These are phyloP conservation scores for Talaromyces sp. DNA, from an alignment of 2,329 filamentous ascomycete genomes.

Conservation along the genomic window DNA sequence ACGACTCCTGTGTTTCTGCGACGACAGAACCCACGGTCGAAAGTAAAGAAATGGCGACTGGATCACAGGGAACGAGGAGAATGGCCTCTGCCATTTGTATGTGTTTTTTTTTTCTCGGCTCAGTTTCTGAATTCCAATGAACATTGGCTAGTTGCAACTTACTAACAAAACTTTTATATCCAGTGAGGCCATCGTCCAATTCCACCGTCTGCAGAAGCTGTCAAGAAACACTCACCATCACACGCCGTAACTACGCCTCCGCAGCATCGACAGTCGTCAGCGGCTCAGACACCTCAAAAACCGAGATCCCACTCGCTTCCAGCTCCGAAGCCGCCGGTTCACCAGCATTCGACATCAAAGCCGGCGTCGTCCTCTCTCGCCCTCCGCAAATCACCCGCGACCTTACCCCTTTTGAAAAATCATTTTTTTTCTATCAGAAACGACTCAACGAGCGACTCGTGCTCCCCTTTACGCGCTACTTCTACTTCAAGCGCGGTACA, in stretches of 20 bases:
- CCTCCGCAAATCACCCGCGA: conserved; percentile 81
- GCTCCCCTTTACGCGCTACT: conserved; percentile 81
- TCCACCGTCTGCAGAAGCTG: conserved; percentile 44
- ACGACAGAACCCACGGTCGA: conserved; percentile 19
- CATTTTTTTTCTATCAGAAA: conserved; percentile 96
- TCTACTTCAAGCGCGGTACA: conserved; percentile 93
- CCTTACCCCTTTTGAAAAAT: conserved; percentile 82
- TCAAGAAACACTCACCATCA: conserved; percentile 40
- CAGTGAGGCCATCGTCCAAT: conserved; percentile 34
- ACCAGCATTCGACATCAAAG: conserved; percentile 48
- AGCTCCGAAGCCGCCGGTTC: conserved; percentile 41
- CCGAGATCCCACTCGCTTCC: conserved; percentile 34
- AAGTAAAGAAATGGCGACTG: conserved; percentile 35
- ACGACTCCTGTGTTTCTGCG: conserved; percentile 20
- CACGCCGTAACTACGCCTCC: conserved; percentile 37
- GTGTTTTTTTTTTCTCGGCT: conserved; percentile 21
- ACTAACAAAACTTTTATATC: conserved; percentile 19
- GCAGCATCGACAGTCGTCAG: conserved; percentile 39
- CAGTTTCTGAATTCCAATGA: background rate
- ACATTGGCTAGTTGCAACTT: background rate
- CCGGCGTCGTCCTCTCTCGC: conserved; percentile 80
- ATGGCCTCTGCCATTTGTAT: conserved; percentile 39
- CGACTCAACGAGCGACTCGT: conserved; percentile 89
- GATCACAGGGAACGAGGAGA: conserved; percentile 42
- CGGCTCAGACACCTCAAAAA: conserved; percentile 24